Conservation (phyloP, 495 filamentous ascomycete genomes). For the Hypoxylon subgilvum region DNA sequence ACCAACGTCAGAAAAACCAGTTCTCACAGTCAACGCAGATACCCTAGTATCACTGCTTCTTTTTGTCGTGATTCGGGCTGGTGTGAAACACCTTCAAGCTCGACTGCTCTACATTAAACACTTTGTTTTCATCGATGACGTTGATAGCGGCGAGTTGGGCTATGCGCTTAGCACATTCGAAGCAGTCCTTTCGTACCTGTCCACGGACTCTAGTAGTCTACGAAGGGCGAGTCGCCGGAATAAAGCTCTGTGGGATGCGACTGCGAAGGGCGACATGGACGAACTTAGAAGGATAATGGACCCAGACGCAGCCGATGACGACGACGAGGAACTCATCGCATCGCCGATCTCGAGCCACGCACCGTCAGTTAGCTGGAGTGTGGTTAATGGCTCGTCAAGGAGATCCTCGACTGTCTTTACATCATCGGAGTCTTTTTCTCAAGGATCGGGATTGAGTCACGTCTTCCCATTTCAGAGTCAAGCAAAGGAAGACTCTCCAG, state of each 20-base stretch:
- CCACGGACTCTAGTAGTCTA: conserved; percentile 78
- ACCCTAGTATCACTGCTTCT: conserved; percentile 90
- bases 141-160: conserved; percentile 94
- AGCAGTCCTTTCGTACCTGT: conserved; percentile 89
- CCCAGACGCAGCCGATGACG: conserved; percentile 51
- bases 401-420: conserved; percentile 53
- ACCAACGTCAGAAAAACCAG: conserved; percentile 48
- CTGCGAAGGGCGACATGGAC: conserved; percentile 72
- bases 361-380: conserved; percentile 50
- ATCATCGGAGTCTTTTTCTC: conserved; percentile 53
- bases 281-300: conserved; percentile 82
- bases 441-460: conserved; percentile 74
- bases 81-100: conserved; percentile 86
- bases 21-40: conserved; percentile 92
- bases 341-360: conserved; percentile 48
- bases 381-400: conserved; percentile 52
- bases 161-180: conserved; percentile 97
- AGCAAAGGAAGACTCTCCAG: conserved; percentile 42
- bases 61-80: conserved; percentile 89
- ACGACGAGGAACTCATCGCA: conserved; percentile 49
- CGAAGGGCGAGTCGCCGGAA: conserved; percentile 85
- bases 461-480: conserved; percentile 86
- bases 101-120: conserved; percentile 90
- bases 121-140: conserved; percentile 96
- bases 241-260: conserved; percentile 85